Evolutionary conservation across 768 basidiomycete species (phyloP).

Genomic region (Panellus pusillus): DNA sequence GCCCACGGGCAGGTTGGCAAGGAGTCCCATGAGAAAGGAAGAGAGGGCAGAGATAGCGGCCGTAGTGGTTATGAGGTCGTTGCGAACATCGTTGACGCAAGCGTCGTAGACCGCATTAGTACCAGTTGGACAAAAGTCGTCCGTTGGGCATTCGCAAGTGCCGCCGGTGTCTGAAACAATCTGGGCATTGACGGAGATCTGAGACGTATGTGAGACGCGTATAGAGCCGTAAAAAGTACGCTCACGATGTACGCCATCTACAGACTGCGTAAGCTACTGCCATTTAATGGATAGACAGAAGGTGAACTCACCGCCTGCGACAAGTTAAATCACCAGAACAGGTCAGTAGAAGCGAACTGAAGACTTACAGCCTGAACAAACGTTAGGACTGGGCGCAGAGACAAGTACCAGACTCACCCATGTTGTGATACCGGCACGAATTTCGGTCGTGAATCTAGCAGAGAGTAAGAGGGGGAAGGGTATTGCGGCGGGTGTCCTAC

Average conservation of each 20-base stretch:
- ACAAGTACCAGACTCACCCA: constrained; percentile 53
- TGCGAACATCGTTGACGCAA: constrained; percentile 62
- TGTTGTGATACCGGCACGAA: constrained; percentile 78
- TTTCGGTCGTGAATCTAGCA: constrained; percentile 54
- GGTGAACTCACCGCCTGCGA: not conserved
- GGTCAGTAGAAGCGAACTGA: not conserved
- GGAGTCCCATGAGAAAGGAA: constrained; percentile 78
- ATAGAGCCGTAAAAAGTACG: constrained; percentile 23
- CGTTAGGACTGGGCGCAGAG: not conserved
- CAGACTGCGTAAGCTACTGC: constrained; percentile 47
- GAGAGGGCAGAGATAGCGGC: constrained; percentile 75
- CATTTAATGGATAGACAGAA: not conserved
- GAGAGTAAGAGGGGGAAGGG: not conserved
- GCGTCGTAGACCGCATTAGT: constrained; percentile 51
- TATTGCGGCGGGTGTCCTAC: constrained; percentile 46
- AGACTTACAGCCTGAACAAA: not conserved
- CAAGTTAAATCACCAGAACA: constrained; percentile 11
- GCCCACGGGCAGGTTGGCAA: constrained; percentile 88
- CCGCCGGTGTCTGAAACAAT: constrained; percentile 79
- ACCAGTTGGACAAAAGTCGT: constrained; percentile 46
- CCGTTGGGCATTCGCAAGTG: constrained; percentile 71
- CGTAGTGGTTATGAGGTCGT: constrained; percentile 82
- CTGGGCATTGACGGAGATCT: constrained; percentile 86
- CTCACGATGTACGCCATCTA: constrained; percentile 77
- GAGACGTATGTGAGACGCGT: not conserved